Evolutionary conservation across 805 yeast species (phyloP).

Genomic region (Candida sithepensis): DNA sequence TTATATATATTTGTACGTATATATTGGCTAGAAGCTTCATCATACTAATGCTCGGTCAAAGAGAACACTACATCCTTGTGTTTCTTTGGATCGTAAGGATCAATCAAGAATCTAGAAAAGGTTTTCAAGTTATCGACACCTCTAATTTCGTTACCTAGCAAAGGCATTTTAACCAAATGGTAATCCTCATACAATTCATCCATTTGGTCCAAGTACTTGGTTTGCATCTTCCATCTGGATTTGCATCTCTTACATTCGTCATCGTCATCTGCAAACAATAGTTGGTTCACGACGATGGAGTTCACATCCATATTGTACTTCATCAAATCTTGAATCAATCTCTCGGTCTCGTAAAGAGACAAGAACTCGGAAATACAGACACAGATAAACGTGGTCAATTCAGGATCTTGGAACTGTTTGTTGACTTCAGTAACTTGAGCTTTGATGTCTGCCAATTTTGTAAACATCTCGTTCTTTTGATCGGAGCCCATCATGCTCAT

Average conservation of each 20-base stretch:
- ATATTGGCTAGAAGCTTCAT: too few relatives aligned
- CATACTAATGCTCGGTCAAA: constrained; percentile 38
- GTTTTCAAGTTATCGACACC: constrained; percentile 82
- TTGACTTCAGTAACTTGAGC: constrained; percentile 82
- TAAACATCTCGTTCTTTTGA: constrained; percentile 66
- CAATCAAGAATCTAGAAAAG: constrained; percentile 76
- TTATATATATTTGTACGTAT: neutral
- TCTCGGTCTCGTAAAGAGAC: constrained; percentile 94
- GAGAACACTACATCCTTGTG: constrained; percentile 53
- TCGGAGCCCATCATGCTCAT: constrained; percentile 71
- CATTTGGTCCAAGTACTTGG: constrained; percentile 91
- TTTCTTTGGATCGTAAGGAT: constrained; percentile 70
- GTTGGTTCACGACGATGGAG: constrained; percentile 92
- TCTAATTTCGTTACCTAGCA: constrained; percentile 91
- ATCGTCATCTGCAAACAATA: constrained; percentile 78
- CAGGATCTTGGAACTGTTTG: constrained; percentile 94
- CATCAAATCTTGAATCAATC: constrained; percentile 94
- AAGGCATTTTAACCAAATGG: constrained; percentile 93
- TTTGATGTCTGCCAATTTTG: constrained; percentile 76
- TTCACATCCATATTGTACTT: constrained; percentile 95
- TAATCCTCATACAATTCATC: constrained; percentile 95
- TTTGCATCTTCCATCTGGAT: constrained; percentile 94
- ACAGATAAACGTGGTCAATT: constrained; percentile 90
- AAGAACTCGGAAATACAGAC: constrained; percentile 97
- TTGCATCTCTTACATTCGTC: constrained; percentile 86